Conservation (phyloP, 2,329 filamentous ascomycete genomes). For the Byssoonygena ceratinophila region DNA sequence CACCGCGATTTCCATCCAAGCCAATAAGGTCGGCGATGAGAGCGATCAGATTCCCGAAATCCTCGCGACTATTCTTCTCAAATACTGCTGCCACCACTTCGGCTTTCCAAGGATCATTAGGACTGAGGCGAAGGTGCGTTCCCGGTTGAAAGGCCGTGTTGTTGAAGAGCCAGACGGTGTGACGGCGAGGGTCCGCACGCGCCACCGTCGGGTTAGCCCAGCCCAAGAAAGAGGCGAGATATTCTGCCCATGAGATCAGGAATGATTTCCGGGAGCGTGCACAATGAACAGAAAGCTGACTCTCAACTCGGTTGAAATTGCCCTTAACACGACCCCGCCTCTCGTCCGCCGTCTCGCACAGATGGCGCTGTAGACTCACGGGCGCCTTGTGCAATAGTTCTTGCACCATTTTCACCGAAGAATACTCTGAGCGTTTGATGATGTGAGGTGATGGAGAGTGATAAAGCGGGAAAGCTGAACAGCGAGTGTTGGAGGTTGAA, state of each 20-base stretch:
- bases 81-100: constrained; percentile 80
- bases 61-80: constrained; percentile 56
- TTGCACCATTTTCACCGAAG: background rate
- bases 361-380: background rate
- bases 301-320: constrained; percentile 16
- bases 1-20: constrained; percentile 46
- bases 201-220: constrained; percentile 48
- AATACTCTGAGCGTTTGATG: background rate
- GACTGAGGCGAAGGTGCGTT: background rate
- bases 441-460: background rate
- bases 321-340: constrained; percentile 12
- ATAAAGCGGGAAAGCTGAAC: background rate
- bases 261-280: constrained; percentile 5
- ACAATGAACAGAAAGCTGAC: constrained; percentile 10
- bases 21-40: constrained; percentile 59
- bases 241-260: constrained; percentile 16
- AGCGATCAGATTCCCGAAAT: constrained; percentile 58
- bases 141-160: constrained; percentile 63
- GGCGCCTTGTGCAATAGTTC: background rate
- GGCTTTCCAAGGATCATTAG: constrained; percentile 54
- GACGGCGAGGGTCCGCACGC: constrained; percentile 49
- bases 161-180: constrained; percentile 81
- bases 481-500: background rate
- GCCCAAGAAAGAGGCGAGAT: constrained; percentile 28
- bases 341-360: constrained; percentile 13